A percentile compares a stretch with the other conserved stretches of the same genome.
Conservation (phyloP, 176 grass and related monocot species). For the Melocanna baccifera region DNA sequence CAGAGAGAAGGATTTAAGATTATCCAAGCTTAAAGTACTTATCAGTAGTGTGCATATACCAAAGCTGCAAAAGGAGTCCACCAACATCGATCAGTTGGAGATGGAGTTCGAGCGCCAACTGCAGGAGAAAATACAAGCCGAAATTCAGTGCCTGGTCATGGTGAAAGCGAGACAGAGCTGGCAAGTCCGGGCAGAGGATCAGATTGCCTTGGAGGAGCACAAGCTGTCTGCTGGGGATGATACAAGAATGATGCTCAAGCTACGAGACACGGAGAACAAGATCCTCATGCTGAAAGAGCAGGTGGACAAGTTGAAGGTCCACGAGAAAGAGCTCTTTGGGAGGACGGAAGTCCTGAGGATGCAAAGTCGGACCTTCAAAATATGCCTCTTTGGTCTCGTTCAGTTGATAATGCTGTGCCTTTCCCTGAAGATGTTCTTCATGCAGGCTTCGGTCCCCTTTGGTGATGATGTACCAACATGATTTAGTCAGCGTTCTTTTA, state of each 20-base stretch:
- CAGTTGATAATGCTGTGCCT: conserved; percentile 55
- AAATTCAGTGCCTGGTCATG: conserved; percentile 55
- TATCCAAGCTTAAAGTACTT: conserved; percentile 46
- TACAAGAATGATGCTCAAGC: conserved; percentile 7
- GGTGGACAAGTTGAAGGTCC: conserved; percentile 44
- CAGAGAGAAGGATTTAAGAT: conserved; percentile 43
- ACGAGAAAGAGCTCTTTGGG: conserved; percentile 39
- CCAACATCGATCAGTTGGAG: conserved; percentile 41
- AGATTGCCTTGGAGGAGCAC: conserved; percentile 50
- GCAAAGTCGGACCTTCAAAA: conserved; percentile 48
- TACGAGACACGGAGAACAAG: conserved; percentile 44
- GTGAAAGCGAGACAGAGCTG: conserved; percentile 45
- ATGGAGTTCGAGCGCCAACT: conserved; percentile 53
- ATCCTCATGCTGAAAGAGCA: conserved; percentile 40
- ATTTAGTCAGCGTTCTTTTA: not conserved
- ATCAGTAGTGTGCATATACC: not conserved
- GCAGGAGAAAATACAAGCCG: conserved; percentile 52
- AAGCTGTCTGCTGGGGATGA: conserved; percentile 1
- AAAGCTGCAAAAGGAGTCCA: not conserved
- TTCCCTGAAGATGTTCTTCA: conserved; percentile 47
- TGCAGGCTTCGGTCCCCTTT: conserved; percentile 11
- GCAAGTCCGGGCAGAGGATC: conserved; percentile 51
- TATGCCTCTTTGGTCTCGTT: conserved; percentile 48
- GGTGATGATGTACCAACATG: conserved; percentile 50
- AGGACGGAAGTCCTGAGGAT: conserved; percentile 47